A percentile compares a stretch with the other conserved stretches of the same genome.
phyloP scores from a whole-genome alignment of 2,329 filamentous ascomycete species.

The Erysiphe neolycopersici region DNA sequence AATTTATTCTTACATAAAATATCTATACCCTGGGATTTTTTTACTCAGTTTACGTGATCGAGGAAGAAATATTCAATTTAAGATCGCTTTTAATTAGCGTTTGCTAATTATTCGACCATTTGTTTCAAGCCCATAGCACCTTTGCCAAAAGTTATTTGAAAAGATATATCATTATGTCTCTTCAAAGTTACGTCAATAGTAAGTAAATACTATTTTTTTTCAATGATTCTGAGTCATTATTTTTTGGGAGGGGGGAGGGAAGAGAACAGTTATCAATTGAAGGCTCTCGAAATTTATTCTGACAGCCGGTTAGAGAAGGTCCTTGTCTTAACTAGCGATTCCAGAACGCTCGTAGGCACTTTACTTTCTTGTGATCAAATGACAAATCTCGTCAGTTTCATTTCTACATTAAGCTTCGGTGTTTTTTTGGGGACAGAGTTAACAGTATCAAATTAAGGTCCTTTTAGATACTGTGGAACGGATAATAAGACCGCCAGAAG shows the following conservation, averaged over 20 bases:
- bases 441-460: slow-evolving; percentile 23
- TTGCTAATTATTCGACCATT: too few relatives aligned
- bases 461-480: slow-evolving; percentile 64
- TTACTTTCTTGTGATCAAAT: slow-evolving; percentile 70
- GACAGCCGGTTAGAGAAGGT: slow-evolving; percentile 46
- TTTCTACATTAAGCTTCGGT: neutral
- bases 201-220: slow-evolving; percentile 9
- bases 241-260: too few relatives aligned
- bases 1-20: too few relatives aligned
- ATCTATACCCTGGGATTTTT: too few relatives aligned
- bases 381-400: slow-evolving; percentile 54
- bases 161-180: slow-evolving; percentile 19
- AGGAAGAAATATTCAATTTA: too few relatives aligned
- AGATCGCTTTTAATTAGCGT: too few relatives aligned
- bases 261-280: too few relatives aligned
- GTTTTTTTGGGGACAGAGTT: too few relatives aligned
- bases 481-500: slow-evolving; percentile 65
- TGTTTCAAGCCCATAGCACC: too few relatives aligned
- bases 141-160: neutral
- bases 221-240: neutral
- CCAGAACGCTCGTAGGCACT: slow-evolving; percentile 58
- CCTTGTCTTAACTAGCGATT: slow-evolving; percentile 74
- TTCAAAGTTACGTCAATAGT: slow-evolving; percentile 27
- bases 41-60: too few relatives aligned
- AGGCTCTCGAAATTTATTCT: slow-evolving; percentile 7